phyloP scores from a whole-genome alignment of 2,329 filamentous ascomycete genomes.

The Aureobasidium namibiae region DNA sequence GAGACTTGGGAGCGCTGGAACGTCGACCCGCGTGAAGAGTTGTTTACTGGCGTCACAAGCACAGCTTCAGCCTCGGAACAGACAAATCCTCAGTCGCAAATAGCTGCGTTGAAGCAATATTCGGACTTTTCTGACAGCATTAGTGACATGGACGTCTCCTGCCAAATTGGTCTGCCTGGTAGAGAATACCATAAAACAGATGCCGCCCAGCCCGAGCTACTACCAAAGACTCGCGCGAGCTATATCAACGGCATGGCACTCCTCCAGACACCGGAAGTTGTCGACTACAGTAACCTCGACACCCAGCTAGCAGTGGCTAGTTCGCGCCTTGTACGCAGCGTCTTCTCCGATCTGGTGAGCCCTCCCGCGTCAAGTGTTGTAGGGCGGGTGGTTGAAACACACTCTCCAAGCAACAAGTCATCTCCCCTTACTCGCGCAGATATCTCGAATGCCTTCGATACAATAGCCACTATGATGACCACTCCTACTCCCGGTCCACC shows the following conservation, averaged over 20 bases:
- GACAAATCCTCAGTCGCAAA: background rate
- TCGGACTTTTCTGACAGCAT: constrained; percentile 50
- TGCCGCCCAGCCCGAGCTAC: constrained; percentile 51
- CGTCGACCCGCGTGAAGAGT: constrained; percentile 30
- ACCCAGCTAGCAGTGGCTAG: constrained; percentile 26
- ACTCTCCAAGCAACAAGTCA: constrained; percentile 20
- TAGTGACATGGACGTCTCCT: constrained; percentile 59
- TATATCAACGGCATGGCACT: constrained; percentile 48
- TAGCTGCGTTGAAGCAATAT: constrained; percentile 40
- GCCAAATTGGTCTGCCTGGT: constrained; percentile 39
- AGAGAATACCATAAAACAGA: constrained; percentile 35
- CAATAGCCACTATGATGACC: constrained; percentile 38
- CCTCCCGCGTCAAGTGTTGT: constrained; percentile 19
- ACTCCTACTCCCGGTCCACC: constrained; percentile 22
- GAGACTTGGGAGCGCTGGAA: constrained; percentile 62
- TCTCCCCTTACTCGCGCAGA: constrained; percentile 26
- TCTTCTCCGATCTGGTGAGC: constrained; percentile 13
- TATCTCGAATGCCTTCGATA: constrained; percentile 44
- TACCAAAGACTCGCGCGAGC: constrained; percentile 44
- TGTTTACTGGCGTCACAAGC: background rate
- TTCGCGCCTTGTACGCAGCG: constrained; percentile 19
- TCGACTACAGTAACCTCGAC: constrained; percentile 37
- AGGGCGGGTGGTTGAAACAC: constrained; percentile 12
- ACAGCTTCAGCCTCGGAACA: background rate
- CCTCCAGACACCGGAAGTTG: constrained; percentile 42